These are phyloP conservation scores for Candida methanosorbosa DNA, from an alignment of 805 yeast species.

Conservation along the genomic window DNA sequence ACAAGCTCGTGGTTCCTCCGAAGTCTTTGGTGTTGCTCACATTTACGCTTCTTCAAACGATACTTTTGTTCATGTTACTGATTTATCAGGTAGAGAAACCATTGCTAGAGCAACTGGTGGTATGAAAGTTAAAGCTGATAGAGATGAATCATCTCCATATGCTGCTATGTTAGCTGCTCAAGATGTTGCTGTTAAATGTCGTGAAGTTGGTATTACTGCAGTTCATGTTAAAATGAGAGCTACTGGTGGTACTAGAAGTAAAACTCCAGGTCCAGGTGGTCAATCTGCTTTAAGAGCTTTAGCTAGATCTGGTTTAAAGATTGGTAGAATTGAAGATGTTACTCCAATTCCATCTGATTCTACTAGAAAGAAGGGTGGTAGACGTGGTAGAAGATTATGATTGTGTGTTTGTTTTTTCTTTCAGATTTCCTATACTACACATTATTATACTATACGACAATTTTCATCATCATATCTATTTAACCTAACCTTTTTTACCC, in stretches of 20 bases:
- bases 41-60: conserved; percentile 99
- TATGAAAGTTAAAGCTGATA: conserved; percentile 99
- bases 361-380: conserved; percentile 99
- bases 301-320: conserved; percentile 99
- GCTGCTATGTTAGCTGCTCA: conserved; percentile 99
- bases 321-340: conserved; percentile 99
- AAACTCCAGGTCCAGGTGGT: conserved; percentile 99
- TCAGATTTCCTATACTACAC: neutral
- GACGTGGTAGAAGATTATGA: conserved; percentile 99
- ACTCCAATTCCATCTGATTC: conserved; percentile 99
- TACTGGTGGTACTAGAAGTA: conserved; percentile 99
- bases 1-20: conserved; percentile 94
- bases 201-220: conserved; percentile 99
- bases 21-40: conserved; percentile 99
- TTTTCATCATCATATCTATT: neutral
- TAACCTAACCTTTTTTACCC: neutral
- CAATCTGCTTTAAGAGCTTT: conserved; percentile 98
- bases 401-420: conserved; percentile 1
- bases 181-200: conserved; percentile 98
- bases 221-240: conserved; percentile 99
- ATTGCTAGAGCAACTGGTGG: conserved; percentile 99
- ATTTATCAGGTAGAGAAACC: conserved; percentile 99
- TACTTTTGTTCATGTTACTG: conserved; percentile 99
- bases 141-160: conserved; percentile 99
- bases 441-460: neutral